Base-by-base conservation (phyloP, 1,284 basidiomycete species). In the Pascua sp. region DNA sequence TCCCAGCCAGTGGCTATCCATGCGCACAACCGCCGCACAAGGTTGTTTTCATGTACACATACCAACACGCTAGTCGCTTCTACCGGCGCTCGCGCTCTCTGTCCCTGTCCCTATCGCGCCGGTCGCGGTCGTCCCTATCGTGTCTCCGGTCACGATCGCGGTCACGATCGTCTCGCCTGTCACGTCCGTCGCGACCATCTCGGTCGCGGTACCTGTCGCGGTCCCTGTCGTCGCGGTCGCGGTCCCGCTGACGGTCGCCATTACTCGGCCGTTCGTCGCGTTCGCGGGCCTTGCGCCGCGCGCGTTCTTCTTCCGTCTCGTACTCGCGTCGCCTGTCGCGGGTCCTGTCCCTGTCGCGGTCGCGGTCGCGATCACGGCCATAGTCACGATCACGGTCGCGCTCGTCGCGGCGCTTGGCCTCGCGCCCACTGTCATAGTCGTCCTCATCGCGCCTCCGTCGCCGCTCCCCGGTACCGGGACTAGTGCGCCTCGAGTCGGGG, bases 221-320 rank as follows among this genome's bases (percentile, higher is more conserved):
- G 12, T 64, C 62, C 18, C 53, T 38, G 24, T 61, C 56, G 12
- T 57, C 55, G 45, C 59, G 61, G n/a, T 66, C 67, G 32, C 62
- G 52, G 38, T 67, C 57, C 17, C 63, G 51, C 15, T 63, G 58
- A 38, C 51, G 24, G 17, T 61, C 52, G 11, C 55, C 47, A 39
- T 46, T 18, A n/a, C 39, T 11, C 8, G 24, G n/a, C 17, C 61
- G 54, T 38, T 53, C 40, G 44, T 64, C 65, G 13, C 65, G 54
- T 55, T 74, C 69, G 17, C 59, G 64, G 4, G 66, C 70, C 56
- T 69, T 70, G 11, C 70, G 58, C 40, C 65, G 50, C 3, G 67
- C 66, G 42, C 67, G 53, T 57, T 70, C 70, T 55, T 66, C 64
- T 15, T 71, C 68, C 37, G 64, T 69, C 62, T 72, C 71, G 42